Evolutionary conservation across 305 asterid species (phyloP), one percentile per base, ranked within the genome.

Genomic region (Fraxinus angustifolia): DNA sequence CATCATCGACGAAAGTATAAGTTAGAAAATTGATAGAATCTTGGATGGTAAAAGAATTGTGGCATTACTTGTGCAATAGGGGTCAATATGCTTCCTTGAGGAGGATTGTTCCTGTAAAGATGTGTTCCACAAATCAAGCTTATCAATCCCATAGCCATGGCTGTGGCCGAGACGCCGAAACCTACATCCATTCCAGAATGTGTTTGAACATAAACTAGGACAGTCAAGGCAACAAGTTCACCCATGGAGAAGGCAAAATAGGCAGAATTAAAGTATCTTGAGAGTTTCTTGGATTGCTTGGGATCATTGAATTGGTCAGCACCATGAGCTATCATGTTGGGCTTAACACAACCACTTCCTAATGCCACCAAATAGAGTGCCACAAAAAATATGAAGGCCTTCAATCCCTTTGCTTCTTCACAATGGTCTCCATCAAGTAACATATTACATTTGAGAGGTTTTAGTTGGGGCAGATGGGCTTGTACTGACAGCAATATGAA

Each of bases 261-360:
- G n/a, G 92, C 92, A 75, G 87, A 87, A 86, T 89, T 89, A 85
- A 89, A 89, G 75, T 87, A 89, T 81, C 83, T 89, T 0, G 92
- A 87, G 11, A 89, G 86, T 62, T 81, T 85, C 79, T 87, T 87
- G 56, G 91, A 87, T 23, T 87, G 85, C 45, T 73, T 82, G 40
- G 86, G 77, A 30, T 71, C 73, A 2, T 73, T 73, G 65, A 89
- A 87, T 53, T 87, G 92, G 77, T 89, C 92, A 34, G 88, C 90
- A 35, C 92, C 92, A 78, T 87, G 89, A 19, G 90, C 85, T 30
- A 89, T 87, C 92, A 89, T 89, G 65, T 89, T 89, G 6, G 92
- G 92, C n/a, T 87, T 87, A 50, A 89, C 89, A 86, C 92, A 87
- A 0, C 90, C 92, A 84, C 92, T 89, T 71, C 92, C 92, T 53